phyloP scores from a whole-genome alignment of 441 rosid species.

The Eruca vesicaria region DNA sequence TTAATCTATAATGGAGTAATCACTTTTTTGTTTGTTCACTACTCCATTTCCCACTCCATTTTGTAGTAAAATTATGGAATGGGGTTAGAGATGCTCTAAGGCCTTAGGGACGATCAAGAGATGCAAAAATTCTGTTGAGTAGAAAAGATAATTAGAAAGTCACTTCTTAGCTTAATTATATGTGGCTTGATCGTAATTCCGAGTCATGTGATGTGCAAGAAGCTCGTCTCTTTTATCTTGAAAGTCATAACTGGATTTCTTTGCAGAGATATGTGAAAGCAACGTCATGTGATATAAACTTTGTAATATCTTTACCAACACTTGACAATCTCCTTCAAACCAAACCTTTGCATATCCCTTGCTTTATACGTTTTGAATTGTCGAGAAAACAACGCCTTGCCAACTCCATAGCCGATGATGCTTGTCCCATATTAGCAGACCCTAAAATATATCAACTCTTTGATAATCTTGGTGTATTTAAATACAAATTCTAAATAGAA shows the following conservation, averaged over 20 bases:
- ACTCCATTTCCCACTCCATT: too few relatives aligned
- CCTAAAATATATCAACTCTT: too few relatives aligned
- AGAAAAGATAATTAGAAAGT: background rate
- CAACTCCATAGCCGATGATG: background rate
- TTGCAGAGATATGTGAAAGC: background rate
- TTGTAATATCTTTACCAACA: background rate
- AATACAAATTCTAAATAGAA: too few relatives aligned
- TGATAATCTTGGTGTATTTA: too few relatives aligned
- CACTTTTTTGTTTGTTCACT: too few relatives aligned
- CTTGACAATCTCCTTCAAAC: background rate
- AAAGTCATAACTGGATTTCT: too few relatives aligned
- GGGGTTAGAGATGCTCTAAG: too few relatives aligned
- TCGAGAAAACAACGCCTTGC: background rate
- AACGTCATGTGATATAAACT: background rate
- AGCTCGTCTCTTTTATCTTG: background rate
- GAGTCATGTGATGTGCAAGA: background rate
- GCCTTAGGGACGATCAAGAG: too few relatives aligned
- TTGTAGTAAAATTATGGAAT: too few relatives aligned
- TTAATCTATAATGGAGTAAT: too few relatives aligned
- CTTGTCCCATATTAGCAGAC: background rate
- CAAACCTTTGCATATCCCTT: background rate
- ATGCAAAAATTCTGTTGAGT: too few relatives aligned
- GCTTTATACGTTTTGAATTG: background rate
- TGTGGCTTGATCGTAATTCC: background rate
- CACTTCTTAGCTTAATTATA: background rate